phyloP scores from a whole-genome alignment of 2,329 filamentous ascomycete species.

The Sclerotinia minor region DNA sequence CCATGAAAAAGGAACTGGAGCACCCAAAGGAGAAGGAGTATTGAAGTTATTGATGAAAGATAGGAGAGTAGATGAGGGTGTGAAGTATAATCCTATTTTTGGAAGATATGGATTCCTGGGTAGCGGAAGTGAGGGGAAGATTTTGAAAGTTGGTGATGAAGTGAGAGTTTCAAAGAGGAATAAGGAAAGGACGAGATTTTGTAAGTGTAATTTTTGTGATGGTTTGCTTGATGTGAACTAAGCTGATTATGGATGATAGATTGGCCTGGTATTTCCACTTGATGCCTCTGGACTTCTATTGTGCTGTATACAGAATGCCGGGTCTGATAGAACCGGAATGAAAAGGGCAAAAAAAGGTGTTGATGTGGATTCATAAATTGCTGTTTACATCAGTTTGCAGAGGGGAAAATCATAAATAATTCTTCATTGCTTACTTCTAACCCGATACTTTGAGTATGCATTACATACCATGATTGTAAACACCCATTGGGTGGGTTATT shows the following conservation, averaged over 20 bases:
- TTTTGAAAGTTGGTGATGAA: slow-evolving; percentile 50
- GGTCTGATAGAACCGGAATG: too few species aligned
- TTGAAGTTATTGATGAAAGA: slow-evolving; percentile 71
- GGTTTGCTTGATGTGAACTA: background rate
- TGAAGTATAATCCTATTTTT: slow-evolving; percentile 69
- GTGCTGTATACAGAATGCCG: too few species aligned
- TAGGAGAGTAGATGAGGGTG: slow-evolving; percentile 67
- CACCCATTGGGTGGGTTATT: too few species aligned
- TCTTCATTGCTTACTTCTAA: too few species aligned
- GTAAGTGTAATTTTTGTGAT: slow-evolving; percentile 44
- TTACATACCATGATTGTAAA: too few species aligned
- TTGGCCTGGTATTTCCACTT: slow-evolving; percentile 40
- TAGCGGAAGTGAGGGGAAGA: slow-evolving; percentile 37
- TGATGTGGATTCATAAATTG: too few species aligned
- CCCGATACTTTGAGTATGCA: too few species aligned
- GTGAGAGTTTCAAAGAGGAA: slow-evolving; percentile 48
- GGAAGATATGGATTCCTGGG: slow-evolving; percentile 68
- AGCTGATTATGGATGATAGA: slow-evolving; percentile 29
- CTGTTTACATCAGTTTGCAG: too few species aligned
- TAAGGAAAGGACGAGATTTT: slow-evolving; percentile 48
- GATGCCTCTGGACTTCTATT: background rate
- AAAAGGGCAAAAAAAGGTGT: too few species aligned
- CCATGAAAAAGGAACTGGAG: slow-evolving; percentile 62
- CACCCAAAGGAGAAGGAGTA: slow-evolving; percentile 58
- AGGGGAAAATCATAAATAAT: too few species aligned